Conservation (phyloP, 306 rosid species). For the Trifolium subterraneum region DNA sequence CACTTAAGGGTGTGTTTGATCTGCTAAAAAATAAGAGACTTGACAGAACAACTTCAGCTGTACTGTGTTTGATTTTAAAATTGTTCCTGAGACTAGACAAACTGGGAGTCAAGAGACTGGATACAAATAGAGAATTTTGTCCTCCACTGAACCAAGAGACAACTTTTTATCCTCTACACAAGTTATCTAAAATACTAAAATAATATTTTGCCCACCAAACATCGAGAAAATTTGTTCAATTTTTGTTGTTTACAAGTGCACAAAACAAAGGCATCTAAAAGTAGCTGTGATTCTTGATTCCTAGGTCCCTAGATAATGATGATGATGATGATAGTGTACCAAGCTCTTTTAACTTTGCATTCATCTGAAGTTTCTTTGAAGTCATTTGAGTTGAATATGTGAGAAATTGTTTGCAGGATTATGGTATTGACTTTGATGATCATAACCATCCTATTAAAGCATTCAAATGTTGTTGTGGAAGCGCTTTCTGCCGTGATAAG, state of each 20-base stretch:
- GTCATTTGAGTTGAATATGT: constrained; percentile 5
- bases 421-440: constrained; percentile 84
- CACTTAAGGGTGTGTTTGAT: too few relatives aligned
- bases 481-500: constrained; percentile 63
- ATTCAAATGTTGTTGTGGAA: constrained; percentile 76
- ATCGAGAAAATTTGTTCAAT: too few relatives aligned
- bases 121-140: too few relatives aligned
- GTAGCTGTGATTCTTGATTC: not conserved
- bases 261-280: not conserved
- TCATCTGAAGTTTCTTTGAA: not conserved
- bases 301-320: not conserved
- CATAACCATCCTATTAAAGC: constrained; percentile 78
- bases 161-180: too few relatives aligned
- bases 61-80: too few relatives aligned
- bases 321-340: constrained; percentile 21
- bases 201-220: too few relatives aligned
- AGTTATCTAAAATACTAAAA: too few relatives aligned
- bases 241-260: not conserved
- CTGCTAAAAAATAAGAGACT: too few relatives aligned
- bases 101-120: too few relatives aligned
- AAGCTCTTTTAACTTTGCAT: not conserved
- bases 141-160: too few relatives aligned
- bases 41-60: too few relatives aligned
- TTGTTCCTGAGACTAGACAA: too few relatives aligned
- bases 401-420: constrained; percentile 67